Evolutionary conservation across 2,329 filamentous ascomycete species (phyloP).

Genomic region (Fusarium mangiferae): DNA sequence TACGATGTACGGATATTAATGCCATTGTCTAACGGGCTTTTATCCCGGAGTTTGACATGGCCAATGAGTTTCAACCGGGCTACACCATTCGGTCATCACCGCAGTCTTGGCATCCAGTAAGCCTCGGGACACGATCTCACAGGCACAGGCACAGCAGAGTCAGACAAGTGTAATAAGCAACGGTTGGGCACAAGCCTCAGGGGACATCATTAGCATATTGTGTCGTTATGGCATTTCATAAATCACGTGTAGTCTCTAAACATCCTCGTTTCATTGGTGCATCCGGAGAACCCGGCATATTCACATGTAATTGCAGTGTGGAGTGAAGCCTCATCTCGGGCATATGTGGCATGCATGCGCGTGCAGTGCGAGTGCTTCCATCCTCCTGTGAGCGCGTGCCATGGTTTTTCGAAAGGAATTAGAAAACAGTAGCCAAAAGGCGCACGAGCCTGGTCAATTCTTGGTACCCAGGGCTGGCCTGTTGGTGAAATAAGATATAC

Average conservation of each 20-base stretch:
- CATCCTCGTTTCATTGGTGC: constrained; percentile 32
- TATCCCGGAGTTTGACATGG: constrained; percentile 6
- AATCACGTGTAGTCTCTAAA: constrained; percentile 36
- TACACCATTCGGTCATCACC: constrained; percentile 24
- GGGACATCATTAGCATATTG: constrained; percentile 2
- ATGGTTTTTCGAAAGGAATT: constrained; percentile 12
- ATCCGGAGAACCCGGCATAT: constrained; percentile 37
- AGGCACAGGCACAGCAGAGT: constrained; percentile 22
- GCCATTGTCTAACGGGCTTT: constrained; percentile 15
- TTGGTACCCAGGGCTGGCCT: constrained; percentile 30
- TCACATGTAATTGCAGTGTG: constrained; percentile 49
- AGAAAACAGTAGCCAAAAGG: constrained; percentile 1
- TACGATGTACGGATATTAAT: constrained; percentile 32
- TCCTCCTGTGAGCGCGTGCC: constrained; percentile 22
- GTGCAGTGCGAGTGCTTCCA: constrained; percentile 6
- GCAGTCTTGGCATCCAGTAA: constrained; percentile 30
- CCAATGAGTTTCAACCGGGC: constrained; percentile 22
- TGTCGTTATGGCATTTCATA: background rate
- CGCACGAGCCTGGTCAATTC: constrained; percentile 27
- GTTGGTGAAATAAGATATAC: constrained; percentile 18
- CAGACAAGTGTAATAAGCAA: constrained; percentile 20
- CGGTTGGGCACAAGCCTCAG: constrained; percentile 26
- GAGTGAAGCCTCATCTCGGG: constrained; percentile 33
- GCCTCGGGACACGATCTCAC: constrained; percentile 29
- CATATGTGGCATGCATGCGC: constrained; percentile 2